Base-by-base conservation (phyloP, 192 early-diverging fungal species). In the Radiomyces spectabilis region DNA sequence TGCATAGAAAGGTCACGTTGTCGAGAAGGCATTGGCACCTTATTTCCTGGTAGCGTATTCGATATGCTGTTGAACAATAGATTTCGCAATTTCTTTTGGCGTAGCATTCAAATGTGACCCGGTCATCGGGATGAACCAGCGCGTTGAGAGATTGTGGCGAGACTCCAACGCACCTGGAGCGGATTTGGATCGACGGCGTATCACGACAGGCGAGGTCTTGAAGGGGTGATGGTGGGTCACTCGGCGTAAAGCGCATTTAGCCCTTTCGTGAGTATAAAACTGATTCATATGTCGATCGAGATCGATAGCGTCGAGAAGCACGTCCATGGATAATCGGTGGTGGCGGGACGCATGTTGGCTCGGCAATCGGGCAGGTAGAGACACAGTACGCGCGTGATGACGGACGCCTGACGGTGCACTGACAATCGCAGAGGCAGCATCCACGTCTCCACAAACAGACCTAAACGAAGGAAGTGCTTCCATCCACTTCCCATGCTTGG, bases 261-360 rank as follows among this genome's bases (percentile, higher is more conserved):
- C 55, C 4, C 43, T 29, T 47, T 57, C 55, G 16, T 57, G 31
- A 47, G 29, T 30, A 25, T 57, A 57, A 32, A 46, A 33, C 15
- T 32, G 18, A 31, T 32, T 57, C 55, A 57, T 57, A 29, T 44
- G 29, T 46, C 47, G 55, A 39, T 57, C 55, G 1, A 57, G 31
- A 16, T 32, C 55, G 47, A 57, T 57, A 22, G 55, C 55, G 9
- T 57, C 47, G 34, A 57, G 39, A 1, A 57, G 34, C 24, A 46
- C 44, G 19, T 44, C 44, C 55, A 57, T 57, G 4, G 55, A 57
- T 22, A 48, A 27, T 9, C 46, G 46, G 29, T 48, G 25, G 7
- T 48, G 25, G 6, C 7, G 15, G 15, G 46, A 13, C 5, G 24
- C 8, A 15, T 16, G 46, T 25, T 48, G 15, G 24, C 46, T 48